phyloP scores from a whole-genome alignment of 2,329 filamentous ascomycete species.

The Cercospora citrullina region DNA sequence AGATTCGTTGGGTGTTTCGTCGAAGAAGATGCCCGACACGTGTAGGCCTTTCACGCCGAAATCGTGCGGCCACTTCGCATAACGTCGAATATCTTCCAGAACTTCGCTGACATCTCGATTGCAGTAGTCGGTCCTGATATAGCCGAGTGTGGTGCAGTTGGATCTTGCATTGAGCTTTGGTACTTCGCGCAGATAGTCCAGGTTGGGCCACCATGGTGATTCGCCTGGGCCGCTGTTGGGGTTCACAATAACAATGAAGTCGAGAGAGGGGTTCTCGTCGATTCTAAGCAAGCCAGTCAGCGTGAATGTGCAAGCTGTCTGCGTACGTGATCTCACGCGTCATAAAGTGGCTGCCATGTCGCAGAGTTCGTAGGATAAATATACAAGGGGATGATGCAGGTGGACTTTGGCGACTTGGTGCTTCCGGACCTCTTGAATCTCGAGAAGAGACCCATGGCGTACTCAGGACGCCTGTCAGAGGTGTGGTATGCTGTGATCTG shows the following conservation, averaged over 20 bases:
- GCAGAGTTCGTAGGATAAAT: constrained; percentile 26
- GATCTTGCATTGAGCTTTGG: constrained; percentile 30
- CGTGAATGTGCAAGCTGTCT: background rate
- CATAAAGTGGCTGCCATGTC: constrained; percentile 28
- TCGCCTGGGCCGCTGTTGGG: constrained; percentile 31
- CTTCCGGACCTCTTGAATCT: constrained; percentile 8
- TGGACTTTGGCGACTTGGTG: constrained; percentile 20
- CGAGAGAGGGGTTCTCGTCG: constrained; percentile 24
- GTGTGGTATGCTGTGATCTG: background rate
- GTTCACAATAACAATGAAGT: constrained; percentile 31
- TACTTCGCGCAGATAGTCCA: constrained; percentile 32
- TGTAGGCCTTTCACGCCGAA: constrained; percentile 24
- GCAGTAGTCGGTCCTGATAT: constrained; percentile 33
- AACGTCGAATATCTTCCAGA: constrained; percentile 29
- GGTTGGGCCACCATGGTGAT: constrained; percentile 26
- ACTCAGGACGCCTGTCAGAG: background rate
- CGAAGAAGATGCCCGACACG: constrained; percentile 34
- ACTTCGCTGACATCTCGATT: constrained; percentile 26
- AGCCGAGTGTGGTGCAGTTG: constrained; percentile 35
- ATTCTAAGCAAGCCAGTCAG: constrained; percentile 16
- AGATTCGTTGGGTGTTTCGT: constrained; percentile 30
- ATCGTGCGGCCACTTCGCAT: constrained; percentile 30
- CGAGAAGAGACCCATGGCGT: constrained; percentile 13
- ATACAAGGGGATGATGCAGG: constrained; percentile 28
- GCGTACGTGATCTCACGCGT: constrained; percentile 11